A percentile compares a stretch with the other conserved stretches of the same genome.
Evolutionary conservation across 1,284 basidiomycete genomes (phyloP).

Genomic region (Schizophyllum commune): DNA sequence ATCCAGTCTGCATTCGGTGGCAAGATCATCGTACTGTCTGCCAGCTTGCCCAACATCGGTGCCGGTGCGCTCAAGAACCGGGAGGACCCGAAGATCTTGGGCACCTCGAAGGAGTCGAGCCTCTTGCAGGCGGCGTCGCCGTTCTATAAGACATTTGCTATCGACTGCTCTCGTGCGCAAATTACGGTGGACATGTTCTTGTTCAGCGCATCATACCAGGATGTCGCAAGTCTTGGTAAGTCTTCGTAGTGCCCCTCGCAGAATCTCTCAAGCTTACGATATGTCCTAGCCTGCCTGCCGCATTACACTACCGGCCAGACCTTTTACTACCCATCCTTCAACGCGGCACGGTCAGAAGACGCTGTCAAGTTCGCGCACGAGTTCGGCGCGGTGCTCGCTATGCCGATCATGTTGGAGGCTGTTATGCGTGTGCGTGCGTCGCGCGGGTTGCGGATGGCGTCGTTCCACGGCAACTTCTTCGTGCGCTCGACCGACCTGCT

Average conservation of each 20-base stretch:
- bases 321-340: slow-evolving; percentile 98
- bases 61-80: slow-evolving; percentile 92
- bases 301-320: slow-evolving; percentile 98
- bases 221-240: slow-evolving; percentile 86
- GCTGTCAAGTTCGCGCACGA: slow-evolving; percentile 98
- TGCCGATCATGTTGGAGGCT: slow-evolving; percentile 94
- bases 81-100: slow-evolving; percentile 94
- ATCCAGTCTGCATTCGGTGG: slow-evolving; percentile 68
- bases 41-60: slow-evolving; percentile 84
- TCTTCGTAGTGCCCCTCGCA: slow-evolving; percentile 1
- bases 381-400: slow-evolving; percentile 88
- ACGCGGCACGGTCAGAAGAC: slow-evolving; percentile 89
- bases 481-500: slow-evolving; percentile 96
- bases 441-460: slow-evolving; percentile 86
- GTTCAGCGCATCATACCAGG: slow-evolving; percentile 89
- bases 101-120: slow-evolving; percentile 76
- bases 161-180: slow-evolving; percentile 96
- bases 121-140: slow-evolving; percentile 84
- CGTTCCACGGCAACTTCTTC: slow-evolving; percentile 99
- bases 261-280: slow-evolving; percentile 5
- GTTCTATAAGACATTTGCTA: slow-evolving; percentile 99
- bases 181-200: slow-evolving; percentile 99
- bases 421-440: slow-evolving; percentile 97
- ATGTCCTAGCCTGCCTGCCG: slow-evolving; percentile 70
- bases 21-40: slow-evolving; percentile 88